A percentile compares a stretch with the other conserved stretches of the same genome.
These are phyloP conservation scores for Mediolabrus comicus DNA, from an alignment of 108 stramenopile genomes.

Conservation along the genomic window DNA sequence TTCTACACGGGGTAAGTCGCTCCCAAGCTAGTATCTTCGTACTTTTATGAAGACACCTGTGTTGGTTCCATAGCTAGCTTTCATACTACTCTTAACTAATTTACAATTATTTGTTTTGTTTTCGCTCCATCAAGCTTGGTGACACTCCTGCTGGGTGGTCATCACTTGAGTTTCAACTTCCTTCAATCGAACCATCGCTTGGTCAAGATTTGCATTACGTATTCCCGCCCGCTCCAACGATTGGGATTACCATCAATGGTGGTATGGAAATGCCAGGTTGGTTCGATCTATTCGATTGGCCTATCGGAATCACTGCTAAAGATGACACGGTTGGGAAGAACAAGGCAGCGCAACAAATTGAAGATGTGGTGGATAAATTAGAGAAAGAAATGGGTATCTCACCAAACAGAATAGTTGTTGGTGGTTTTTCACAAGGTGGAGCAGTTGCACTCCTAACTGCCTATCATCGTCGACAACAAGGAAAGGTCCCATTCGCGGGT, in stretches of 20 bases:
- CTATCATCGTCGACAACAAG: slow-evolving; percentile 46
- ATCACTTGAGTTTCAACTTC: slow-evolving; percentile 47
- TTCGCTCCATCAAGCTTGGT: slow-evolving; percentile 18
- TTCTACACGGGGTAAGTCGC: slow-evolving; percentile 80
- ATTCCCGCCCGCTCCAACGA: slow-evolving; percentile 81
- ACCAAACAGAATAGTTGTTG: slow-evolving; percentile 65
- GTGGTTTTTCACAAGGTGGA: slow-evolving; percentile 86
- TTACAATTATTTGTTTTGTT: not conserved
- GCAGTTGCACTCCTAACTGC: slow-evolving; percentile 74
- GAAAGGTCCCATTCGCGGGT: slow-evolving; percentile 56
- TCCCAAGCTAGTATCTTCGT: slow-evolving; percentile 39
- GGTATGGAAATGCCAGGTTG: slow-evolving; percentile 84
- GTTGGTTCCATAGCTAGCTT: no score
- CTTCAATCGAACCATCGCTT: slow-evolving; percentile 52
- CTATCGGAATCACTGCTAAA: slow-evolving; percentile 64
- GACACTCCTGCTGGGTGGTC: slow-evolving; percentile 82
- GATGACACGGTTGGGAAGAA: slow-evolving; percentile 64
- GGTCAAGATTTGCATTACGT: slow-evolving; percentile 57
- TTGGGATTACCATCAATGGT: slow-evolving; percentile 82
- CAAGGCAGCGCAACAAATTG: slow-evolving; percentile 46
- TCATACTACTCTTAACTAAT: no score
- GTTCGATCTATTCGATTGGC: slow-evolving; percentile 91
- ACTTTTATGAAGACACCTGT: not conserved
- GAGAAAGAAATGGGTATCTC: slow-evolving; percentile 57
- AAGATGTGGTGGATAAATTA: slow-evolving; percentile 47